phyloP scores from a whole-genome alignment of 164 flowering plant genomes.

The Macadamia integrifolia region DNA sequence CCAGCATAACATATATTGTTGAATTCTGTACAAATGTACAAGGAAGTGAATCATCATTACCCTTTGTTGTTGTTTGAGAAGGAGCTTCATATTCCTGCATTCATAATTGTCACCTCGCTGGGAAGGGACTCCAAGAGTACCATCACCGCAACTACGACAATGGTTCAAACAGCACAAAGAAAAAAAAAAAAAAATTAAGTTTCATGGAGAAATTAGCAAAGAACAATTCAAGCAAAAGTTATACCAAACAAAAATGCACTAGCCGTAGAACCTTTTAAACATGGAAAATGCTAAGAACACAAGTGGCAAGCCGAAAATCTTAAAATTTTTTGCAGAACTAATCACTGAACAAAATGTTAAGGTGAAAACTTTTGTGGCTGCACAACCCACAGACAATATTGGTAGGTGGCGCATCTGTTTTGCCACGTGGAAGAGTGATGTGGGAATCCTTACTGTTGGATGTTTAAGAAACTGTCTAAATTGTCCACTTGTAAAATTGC shows the following conservation, averaged over 20 bases:
- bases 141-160: slow-evolving; percentile 91
- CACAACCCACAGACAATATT: too few relatives aligned
- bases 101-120: slow-evolving; percentile 95
- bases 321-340: too few relatives aligned
- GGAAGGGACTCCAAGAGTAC: slow-evolving; percentile 78
- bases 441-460: too few relatives aligned
- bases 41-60: slow-evolving; percentile 30
- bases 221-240: not conserved
- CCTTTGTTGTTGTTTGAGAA: slow-evolving; percentile 97
- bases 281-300: too few relatives aligned
- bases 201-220: not conserved
- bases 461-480: too few relatives aligned
- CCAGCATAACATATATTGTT: not conserved
- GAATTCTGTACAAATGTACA: not conserved
- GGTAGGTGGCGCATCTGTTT: too few relatives aligned
- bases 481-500: too few relatives aligned
- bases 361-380: too few relatives aligned
- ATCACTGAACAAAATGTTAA: too few relatives aligned
- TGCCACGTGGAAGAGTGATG: too few relatives aligned
- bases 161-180: slow-evolving; percentile 11
- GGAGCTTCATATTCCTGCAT: slow-evolving; percentile 98
- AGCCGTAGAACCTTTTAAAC: not conserved
- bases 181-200: not conserved
- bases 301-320: too few relatives aligned
- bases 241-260: not conserved